A percentile compares a stretch with the other conserved stretches of the same genome.
Conservation (phyloP, 306 rosid genomes). For the Cucurbita moschata region DNA sequence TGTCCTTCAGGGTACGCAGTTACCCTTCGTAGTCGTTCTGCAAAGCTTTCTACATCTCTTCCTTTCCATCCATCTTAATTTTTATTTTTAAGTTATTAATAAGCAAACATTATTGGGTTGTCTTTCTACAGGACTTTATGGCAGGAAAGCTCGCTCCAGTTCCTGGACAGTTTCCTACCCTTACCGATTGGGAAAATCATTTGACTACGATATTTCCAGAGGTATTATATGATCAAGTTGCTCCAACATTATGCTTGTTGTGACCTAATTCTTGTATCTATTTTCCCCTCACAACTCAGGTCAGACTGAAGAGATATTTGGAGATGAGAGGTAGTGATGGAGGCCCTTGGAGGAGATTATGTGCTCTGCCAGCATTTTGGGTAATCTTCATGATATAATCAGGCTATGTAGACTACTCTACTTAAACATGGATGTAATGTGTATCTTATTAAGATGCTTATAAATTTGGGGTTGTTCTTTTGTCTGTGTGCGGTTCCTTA, state of each 20-base stretch:
- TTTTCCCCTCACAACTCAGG: slow-evolving; percentile 36
- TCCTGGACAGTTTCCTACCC: slow-evolving; percentile 89
- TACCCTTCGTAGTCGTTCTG: slow-evolving; percentile 14
- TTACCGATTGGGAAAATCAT: slow-evolving; percentile 97
- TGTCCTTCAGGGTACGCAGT: slow-evolving; percentile 82
- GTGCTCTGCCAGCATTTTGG: slow-evolving; percentile 98
- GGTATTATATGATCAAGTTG: slow-evolving; percentile 27
- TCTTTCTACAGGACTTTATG: slow-evolving; percentile 65
- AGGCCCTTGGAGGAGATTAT: slow-evolving; percentile 99
- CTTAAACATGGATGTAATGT: background rate
- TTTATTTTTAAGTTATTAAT: background rate
- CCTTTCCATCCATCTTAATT: background rate
- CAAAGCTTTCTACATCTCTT: background rate
- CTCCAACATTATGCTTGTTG: slow-evolving; percentile 4
- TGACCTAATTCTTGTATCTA: slow-evolving; percentile 8
- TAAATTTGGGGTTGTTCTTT: background rate
- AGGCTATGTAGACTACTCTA: slow-evolving; percentile 6
- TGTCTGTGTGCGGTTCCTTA: background rate
- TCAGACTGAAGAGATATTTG: slow-evolving; percentile 91
- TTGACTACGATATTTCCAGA: slow-evolving; percentile 92
- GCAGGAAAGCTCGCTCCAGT: slow-evolving; percentile 66
- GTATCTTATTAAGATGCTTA: background rate
- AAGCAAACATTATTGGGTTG: background rate
- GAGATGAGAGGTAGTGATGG: slow-evolving; percentile 99
- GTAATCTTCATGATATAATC: slow-evolving; percentile 27